phyloP scores from a whole-genome alignment of 139 green algal genomes.

The Trebouxia sp. region DNA sequence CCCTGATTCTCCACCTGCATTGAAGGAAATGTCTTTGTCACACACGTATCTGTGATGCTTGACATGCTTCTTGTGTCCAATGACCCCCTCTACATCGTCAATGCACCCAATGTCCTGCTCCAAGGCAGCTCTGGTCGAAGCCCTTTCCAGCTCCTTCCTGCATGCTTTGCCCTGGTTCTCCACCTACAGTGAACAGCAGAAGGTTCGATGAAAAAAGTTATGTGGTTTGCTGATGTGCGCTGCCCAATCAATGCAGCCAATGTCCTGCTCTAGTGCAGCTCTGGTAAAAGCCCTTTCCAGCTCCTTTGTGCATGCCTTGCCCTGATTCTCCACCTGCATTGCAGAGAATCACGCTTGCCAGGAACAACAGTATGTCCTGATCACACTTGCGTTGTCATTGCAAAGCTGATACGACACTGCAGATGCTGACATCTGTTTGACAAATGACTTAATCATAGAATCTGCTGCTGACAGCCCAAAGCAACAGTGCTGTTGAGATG shows the following conservation, averaged over 20 bases:
- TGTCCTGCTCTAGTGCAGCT: background rate
- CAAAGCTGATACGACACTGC: no score
- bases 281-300: background rate
- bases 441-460: background rate
- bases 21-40: background rate
- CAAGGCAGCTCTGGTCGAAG: background rate
- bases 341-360: background rate
- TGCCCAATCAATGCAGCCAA: background rate
- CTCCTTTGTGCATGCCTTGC: background rate
- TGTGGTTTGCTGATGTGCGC: background rate
- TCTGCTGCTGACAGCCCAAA: background rate
- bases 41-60: background rate
- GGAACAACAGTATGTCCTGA: background rate
- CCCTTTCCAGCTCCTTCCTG: constrained; percentile 15
- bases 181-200: background rate
- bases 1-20: background rate
- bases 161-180: constrained; percentile 11
- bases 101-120: constrained; percentile 5
- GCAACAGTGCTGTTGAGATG: background rate
- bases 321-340: background rate
- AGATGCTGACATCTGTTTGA: no score
- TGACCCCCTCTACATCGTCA: background rate
- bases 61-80: constrained; percentile 1
- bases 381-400: no score
- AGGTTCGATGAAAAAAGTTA: background rate